These are phyloP conservation scores for Tetracladium setigerum DNA, from an alignment of 495 filamentous ascomycete genomes.

Conservation along the genomic window DNA sequence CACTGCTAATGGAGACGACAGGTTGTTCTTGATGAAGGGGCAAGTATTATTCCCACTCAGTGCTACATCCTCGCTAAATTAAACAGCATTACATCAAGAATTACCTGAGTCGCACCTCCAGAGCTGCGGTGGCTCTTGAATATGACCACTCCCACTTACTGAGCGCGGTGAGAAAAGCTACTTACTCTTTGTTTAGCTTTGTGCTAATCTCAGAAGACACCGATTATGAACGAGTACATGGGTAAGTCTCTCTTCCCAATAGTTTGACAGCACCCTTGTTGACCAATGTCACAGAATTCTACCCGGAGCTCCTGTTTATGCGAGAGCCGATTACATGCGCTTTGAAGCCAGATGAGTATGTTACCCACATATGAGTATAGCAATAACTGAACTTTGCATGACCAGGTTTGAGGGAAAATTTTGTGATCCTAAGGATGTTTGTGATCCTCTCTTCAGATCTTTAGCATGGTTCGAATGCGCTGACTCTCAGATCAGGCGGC, in stretches of 20 bases:
- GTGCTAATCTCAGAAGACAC: constrained; percentile 4
- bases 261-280: no score
- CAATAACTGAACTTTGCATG: no score
- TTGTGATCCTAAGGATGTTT: background rate
- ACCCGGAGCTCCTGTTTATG: no score
- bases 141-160: constrained; percentile 45
- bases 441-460: background rate
- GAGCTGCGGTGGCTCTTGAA: constrained; percentile 42
- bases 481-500: background rate
- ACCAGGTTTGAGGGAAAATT: background rate
- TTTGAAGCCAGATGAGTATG: no score
- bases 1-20: background rate
- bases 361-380: no score
- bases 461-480: constrained; percentile 6
- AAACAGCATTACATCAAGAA: constrained; percentile 43
- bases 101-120: constrained; percentile 30
- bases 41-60: background rate
- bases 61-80: background rate
- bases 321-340: no score
- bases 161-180: constrained; percentile 3
- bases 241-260: no score
- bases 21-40: constrained; percentile 14
- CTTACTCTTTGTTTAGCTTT: background rate
- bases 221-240: constrained; percentile 1
- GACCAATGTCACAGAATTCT: no score